phyloP scores from a whole-genome alignment of 176 grass and related monocot genomes.

The Alloteropsis semialata region DNA sequence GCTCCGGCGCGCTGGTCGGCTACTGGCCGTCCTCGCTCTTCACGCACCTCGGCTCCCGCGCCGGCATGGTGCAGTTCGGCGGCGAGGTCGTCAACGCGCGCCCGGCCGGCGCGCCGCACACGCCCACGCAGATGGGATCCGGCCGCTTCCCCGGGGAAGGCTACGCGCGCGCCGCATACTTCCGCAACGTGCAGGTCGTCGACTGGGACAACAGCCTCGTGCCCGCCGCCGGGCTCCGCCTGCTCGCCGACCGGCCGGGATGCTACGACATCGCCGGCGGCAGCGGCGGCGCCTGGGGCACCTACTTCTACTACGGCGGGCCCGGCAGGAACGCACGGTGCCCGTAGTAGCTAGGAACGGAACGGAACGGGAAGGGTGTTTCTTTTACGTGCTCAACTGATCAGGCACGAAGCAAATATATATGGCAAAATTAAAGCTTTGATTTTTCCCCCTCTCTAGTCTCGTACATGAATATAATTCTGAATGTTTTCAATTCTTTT shows the following conservation, averaged over 20 bases:
- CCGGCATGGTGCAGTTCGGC: slow-evolving; percentile 90
- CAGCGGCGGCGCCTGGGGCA: slow-evolving; percentile 59
- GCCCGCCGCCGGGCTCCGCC: slow-evolving; percentile 46
- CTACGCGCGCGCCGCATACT: slow-evolving; percentile 67
- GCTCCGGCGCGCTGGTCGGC: slow-evolving; percentile 52
- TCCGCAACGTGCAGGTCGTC: slow-evolving; percentile 66
- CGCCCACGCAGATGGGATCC: slow-evolving; percentile 83
- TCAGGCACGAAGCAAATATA: background rate
- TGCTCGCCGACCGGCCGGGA: slow-evolving; percentile 57
- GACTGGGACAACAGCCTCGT: slow-evolving; percentile 88
- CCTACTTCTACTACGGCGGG: slow-evolving; percentile 90
- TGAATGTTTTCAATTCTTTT: background rate
- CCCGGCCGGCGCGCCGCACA: slow-evolving; percentile 50
- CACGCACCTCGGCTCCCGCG: slow-evolving; percentile 60
- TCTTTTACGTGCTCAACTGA: background rate
- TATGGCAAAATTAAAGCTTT: background rate
- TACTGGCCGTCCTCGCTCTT: slow-evolving; percentile 88
- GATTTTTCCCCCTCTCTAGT: background rate
- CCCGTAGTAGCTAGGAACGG: slow-evolving; percentile 21
- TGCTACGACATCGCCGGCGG: slow-evolving; percentile 82
- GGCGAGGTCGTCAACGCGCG: slow-evolving; percentile 79
- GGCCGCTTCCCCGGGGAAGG: slow-evolving; percentile 61
- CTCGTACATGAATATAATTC: background rate
- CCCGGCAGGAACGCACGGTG: slow-evolving; percentile 63
- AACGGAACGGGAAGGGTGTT: background rate